These are phyloP conservation scores for Blastocystis sp. DNA, from an alignment of 352 stramenopile species.

Conservation along the genomic window DNA sequence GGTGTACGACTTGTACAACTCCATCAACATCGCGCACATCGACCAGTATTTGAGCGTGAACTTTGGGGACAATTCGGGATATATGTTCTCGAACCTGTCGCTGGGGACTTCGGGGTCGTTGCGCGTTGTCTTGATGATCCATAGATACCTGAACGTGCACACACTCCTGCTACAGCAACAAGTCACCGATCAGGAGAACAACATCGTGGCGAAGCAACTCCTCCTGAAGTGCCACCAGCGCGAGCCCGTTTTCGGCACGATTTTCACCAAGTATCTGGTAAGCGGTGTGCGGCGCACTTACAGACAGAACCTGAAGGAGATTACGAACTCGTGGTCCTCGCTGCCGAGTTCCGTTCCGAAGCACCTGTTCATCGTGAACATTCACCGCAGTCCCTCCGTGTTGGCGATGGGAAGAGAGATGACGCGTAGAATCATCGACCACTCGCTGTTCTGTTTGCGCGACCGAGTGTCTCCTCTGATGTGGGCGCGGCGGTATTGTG, in stretches of 20 bases:
- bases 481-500: not conserved
- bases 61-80: not conserved
- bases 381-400: constrained; percentile 66
- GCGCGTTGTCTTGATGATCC: not conserved
- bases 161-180: constrained; percentile 49
- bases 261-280: constrained; percentile 49
- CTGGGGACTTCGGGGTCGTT: not conserved
- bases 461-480: constrained; percentile 64
- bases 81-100: not conserved
- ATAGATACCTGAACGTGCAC: constrained; percentile 57
- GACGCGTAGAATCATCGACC: constrained; percentile 17
- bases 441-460: constrained; percentile 26
- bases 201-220: constrained; percentile 13
- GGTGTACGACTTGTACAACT: constrained; percentile 15
- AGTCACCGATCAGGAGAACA: constrained; percentile 37
- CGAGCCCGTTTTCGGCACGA: constrained; percentile 25
- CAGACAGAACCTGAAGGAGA: not conserved
- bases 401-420: not conserved
- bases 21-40: constrained; percentile 52
- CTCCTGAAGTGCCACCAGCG: not conserved
- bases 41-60: constrained; percentile 52
- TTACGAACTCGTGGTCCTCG: not conserved
- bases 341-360: constrained; percentile 1
- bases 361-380: constrained; percentile 19
- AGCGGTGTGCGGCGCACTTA: not conserved